Base-by-base conservation (phyloP, 1,284 basidiomycete species). In the Erythrobasidium hasegawianum region DNA sequence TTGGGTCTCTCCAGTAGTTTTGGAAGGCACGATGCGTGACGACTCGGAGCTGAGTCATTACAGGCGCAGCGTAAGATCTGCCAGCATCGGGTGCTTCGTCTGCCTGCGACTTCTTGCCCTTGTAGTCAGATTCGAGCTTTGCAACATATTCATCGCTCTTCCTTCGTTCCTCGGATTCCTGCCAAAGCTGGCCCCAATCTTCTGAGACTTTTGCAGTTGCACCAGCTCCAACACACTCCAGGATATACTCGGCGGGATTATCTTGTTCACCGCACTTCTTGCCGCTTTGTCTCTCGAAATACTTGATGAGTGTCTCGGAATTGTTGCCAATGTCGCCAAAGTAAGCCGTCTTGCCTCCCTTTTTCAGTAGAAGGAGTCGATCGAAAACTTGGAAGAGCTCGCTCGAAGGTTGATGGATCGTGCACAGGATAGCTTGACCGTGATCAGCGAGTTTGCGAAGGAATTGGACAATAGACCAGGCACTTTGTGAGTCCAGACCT, bases 381-480 rank as follows among this genome's bases (percentile, higher is more conserved):
- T 84, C 82, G 74, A 91, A 92, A 68, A 84, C 86, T 74, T 82
- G 80, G 76, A 84, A 83, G 4, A 84, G 78, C 40, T 83, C 75
- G 8, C 81, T 79, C 69, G 81, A 82, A 22, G 90, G 90, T 79
- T 90, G 83, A 74, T 94, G 92, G 71, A 79, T 78, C 0, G 78
- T 81, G 71, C 79, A 79, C 18, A 80, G 75, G 66, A 79, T 78
- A 29, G 64, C 56, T 77, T 93, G 90, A 2, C 92, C 92, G 68
- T 85, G 86, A 69, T 88, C 83, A 10, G 91, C 87, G n/a, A 94
- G 82, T 68, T 86, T 84, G 27, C 87, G 83, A 57, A 94, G 80
- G 75, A 94, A 87, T 1, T 83, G 81, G 57, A 90, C 81, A 72
- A 95, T 90, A 14, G 87, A 87, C 87, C 88, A 93, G 0, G 92